Base-by-base conservation (phyloP, 1,284 basidiomycete genomes). In the Hymenochaete sp. region DNA sequence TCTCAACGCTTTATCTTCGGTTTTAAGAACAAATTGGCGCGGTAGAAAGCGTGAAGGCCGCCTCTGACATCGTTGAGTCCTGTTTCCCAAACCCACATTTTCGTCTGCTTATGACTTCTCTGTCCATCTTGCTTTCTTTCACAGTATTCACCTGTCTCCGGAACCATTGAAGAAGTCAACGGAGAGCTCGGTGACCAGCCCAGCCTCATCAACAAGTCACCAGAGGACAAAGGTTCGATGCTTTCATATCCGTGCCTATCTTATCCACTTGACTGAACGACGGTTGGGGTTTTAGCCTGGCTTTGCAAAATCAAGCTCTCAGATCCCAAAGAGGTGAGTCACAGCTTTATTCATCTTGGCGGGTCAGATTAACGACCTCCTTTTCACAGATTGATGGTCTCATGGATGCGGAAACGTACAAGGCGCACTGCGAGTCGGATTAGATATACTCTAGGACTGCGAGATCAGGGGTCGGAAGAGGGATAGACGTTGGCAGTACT, bases 21-120 rank as follows among this genome's bases (percentile, higher is more conserved):
- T 32, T 37, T 53, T 47, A 58, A 97, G 95, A 93, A 48, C 71
- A 85, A 56, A 89, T 98, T 59, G 95, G 96, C 45, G 90, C 92
- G 5, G 92, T 98, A 21, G 95, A 98, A 68, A 96, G 92, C 55
- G 95, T 98, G 53, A 99, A 99, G 66, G 92, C 93, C 32, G 92
- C 93, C 26, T 96, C 93, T 5, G 93, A 97, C 63, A 95, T 97
- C 61, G 86, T 86, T 62, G 52, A 73, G 73, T 57, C 16, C 25
- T 42, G 25, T 14, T 21, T 11, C 19, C 7, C 1, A 16, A 40
- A 27, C 33, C 24, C 44, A 50, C 51, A 42, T 49, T 22, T 39
- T 35, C 36, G 2, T 41, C 35, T 10, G 6, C 31, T 36, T 43
- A 26, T 40, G 49, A 42, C 47, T 26, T 14, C 29, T 14, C 22